phyloP scores from a whole-genome alignment of 2,329 filamentous ascomycete genomes.

The Gaeumannomyces sp. region DNA sequence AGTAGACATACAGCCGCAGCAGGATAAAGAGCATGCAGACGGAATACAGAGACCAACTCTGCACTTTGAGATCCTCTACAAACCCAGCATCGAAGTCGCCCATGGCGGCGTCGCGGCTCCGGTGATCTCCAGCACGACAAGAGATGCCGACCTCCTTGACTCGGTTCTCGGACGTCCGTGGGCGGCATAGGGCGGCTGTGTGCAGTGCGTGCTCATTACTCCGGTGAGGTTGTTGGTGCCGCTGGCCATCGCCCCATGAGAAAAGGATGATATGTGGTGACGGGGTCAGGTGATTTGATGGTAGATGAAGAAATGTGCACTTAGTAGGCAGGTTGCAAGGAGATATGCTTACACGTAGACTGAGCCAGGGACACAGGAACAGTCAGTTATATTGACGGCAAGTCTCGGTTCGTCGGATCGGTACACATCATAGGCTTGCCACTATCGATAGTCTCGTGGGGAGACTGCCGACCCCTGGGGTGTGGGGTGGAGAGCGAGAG shows the following conservation, averaged over 20 bases:
- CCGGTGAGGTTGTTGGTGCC: background rate
- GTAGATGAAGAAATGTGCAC: background rate
- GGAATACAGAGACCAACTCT: conserved; percentile 13
- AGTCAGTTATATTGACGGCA: too few relatives aligned
- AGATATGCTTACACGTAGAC: background rate
- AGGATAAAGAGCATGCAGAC: conserved; percentile 10
- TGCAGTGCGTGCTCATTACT: background rate
- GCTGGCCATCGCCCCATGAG: background rate
- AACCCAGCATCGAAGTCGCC: conserved; percentile 10
- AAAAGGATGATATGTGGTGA: background rate
- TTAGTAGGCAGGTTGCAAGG: too few relatives aligned
- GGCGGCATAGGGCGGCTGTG: background rate
- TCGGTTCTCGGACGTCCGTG: background rate
- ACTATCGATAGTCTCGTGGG: background rate
- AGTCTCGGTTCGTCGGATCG: too few relatives aligned
- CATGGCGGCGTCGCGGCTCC: conserved; percentile 6
- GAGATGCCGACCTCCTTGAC: background rate
- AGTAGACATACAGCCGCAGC: conserved; percentile 10
- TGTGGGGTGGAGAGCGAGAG: background rate
- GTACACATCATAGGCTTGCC: background rate
- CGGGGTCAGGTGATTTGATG: background rate
- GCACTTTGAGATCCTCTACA: conserved; percentile 8
- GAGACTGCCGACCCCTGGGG: background rate
- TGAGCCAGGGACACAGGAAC: background rate
- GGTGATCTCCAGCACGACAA: background rate